Conservation (phyloP, 768 basidiomycete genomes). For the Rhizopogon vesiculosus region DNA sequence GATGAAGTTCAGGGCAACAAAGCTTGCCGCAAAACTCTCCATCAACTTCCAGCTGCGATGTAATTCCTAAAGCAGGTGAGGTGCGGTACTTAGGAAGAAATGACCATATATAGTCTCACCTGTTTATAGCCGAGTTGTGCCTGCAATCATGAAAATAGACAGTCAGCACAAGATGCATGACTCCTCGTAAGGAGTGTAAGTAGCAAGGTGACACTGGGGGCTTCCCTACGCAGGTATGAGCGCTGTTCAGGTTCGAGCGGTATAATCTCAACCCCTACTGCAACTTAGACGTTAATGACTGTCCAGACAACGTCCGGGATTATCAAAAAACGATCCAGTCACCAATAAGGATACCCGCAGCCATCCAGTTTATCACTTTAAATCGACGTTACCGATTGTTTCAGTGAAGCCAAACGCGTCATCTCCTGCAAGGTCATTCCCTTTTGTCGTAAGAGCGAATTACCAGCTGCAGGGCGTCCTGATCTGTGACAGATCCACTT, state of each 20-base stretch:
- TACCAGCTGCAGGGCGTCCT: conserved; percentile 57
- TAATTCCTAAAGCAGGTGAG: conserved; percentile 51
- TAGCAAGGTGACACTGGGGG: conserved; percentile 62
- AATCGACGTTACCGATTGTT: conserved; percentile 69
- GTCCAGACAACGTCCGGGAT: conserved; percentile 12
- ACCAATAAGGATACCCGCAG: conserved; percentile 82
- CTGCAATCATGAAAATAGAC: conserved; percentile 33
- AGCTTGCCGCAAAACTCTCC: conserved; percentile 86
- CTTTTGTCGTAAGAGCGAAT: conserved; percentile 25
- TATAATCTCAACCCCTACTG: conserved; percentile 87
- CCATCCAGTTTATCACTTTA: conserved; percentile 64
- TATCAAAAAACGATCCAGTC: conserved; percentile 17
- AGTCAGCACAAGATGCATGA: conserved; percentile 46
- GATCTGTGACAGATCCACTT: conserved; percentile 28
- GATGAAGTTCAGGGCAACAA: conserved; percentile 88
- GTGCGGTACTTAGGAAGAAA: not conserved
- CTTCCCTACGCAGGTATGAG: conserved; percentile 99
- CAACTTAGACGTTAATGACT: conserved; percentile 18
- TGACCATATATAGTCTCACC: conserved; percentile 31
- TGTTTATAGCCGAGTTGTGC: conserved; percentile 77
- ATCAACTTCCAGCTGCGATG: conserved; percentile 82
- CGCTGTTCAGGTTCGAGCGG: conserved; percentile 98
- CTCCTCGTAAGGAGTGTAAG: conserved; percentile 36
- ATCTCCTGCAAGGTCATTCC: conserved; percentile 27
- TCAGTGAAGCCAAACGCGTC: conserved; percentile 26